Evolutionary conservation across 352 stramenopile genomes (phyloP), one percentile per base, ranked within the genome.

Genomic region (Phytophthora vignae): DNA sequence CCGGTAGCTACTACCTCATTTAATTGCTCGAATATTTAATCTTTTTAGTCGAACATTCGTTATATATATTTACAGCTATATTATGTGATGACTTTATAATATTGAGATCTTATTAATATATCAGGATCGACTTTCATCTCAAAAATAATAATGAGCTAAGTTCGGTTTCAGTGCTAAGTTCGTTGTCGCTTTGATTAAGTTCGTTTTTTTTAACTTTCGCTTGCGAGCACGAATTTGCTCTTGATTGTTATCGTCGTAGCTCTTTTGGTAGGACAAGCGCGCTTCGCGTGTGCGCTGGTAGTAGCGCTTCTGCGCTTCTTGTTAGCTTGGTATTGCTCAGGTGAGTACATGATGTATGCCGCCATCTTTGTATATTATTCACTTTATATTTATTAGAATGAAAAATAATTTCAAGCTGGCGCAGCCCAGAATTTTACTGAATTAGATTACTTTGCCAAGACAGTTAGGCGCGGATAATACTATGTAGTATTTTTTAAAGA

Each of bases 231-330:
- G 42, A 48, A 64, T 64, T 12, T 64, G 57, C 1, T 64, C 25
- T 55, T 42, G 46, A 44, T 64, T 64, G n/a, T 64, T 64, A 55
- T 64, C 58, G 58, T 64, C 44, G 25, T 64, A 64, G 4, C 33
- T 10, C n/a, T 60, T 60, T 60, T 60, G 33, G 21, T 60, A 60
- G 22, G 42, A 42, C 14, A 59, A n/a, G 11, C 55, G 55, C 22
- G 38, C 38, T 42, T 53, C 55, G 7, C 55, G 19, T 46, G 55
- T 62, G n/a, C 22, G 21, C 14, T 54, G 55, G 8, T 62, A 62
- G 55, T 62, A 62, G 21, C 55, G 55, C 55, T 53, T 62, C 38
- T 62, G 38, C 36, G 55, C 19, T 54, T 12, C 11, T 62, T 53
- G 33, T 61, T 61, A 52, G 17, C 31, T 3, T 17, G 40, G 8